Evolutionary conservation across 768 basidiomycete genomes (phyloP), one percentile per base, ranked within the genome.

Genomic region (Coprinopsis marcescibilis): DNA sequence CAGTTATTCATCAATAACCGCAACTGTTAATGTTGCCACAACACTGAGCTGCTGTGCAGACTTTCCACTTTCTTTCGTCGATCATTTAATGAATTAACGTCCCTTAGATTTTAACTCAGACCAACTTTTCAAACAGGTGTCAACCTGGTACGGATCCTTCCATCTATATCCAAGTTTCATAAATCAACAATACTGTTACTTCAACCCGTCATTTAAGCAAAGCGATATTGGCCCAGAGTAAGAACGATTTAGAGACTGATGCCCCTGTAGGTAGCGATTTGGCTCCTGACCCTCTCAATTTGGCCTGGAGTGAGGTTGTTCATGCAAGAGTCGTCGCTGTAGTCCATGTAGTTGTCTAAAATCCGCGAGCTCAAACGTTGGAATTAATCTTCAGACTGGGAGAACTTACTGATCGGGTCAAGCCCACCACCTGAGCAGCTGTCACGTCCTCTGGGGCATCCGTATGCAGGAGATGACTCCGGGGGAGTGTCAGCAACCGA

Each of bases 401-500:
- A 11, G 41, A 26, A 61, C 66, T 39, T 57, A 71, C 64, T 69
- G 51, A 70, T 76, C 54, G 71, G 71, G 48, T 72, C 70, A 48
- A 62, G 66, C 55, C 75, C 75, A n/a, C 62, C 60, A 25, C 56
- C 59, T 32, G 57, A 41, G 58, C 69, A 71, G 33, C 65, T 65
- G 49, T 70, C 56, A 46, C 69, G 65, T 26, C 59, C 59, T 17
- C 52, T 60, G 10, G 66, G 67, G 55, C 75, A 76, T 17, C 70
- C 73, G 29, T 50, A 67, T 10, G 72, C 72, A 45, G 71, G 48
- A 17, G 61, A 65, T 1, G 68, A 57, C 58, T 77, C 76, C 14
- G 73, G 57, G 12, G 75, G 76, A 1, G 73, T 77, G 53, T 76
- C 74, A 12, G 54, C 54, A 46, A 78, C 73, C 19, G 42, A 50